Evolutionary conservation across 257 asterid species (phyloP), one percentile per base, ranked within the genome.

Genomic region (Jaltomata sinuosa): DNA sequence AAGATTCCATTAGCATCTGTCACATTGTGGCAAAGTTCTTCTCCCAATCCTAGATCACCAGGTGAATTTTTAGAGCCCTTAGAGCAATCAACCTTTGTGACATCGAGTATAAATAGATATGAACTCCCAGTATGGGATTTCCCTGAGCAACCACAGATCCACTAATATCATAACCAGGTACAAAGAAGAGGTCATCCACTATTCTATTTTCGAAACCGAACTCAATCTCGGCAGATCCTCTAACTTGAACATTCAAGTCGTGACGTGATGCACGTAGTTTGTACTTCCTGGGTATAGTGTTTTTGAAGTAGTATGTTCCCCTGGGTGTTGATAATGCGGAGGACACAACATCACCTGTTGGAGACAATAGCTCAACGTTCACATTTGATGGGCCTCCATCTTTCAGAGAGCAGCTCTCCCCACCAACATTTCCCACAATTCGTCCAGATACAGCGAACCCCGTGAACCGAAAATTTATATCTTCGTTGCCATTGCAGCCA

Each of bases 131-230:
- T 85, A 96, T 92, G 84, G 99, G 98, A 88, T 94, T 96, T 89
- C 97, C 99, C 99, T 96, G 97, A 84, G 99, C 95, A 87, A 90
- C 97, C 86, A 96, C 99, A 92, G 88, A 82, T 84, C 98, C 99
- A 79, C 91, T 92, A 85, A 94, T 93, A 88, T 93, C 97, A 85
- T 93, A 94, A 80, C 98, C 98, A 59, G 95, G 88, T 84, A 90
- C 91, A 87, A 90, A 93, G 90, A 96, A 96, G 80, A 92, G 88
- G 86, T 92, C 97, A 85, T 91, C 93, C 67, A 91, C 92, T 87
- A 90, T 83, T 49, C 90, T 88, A 53, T 93, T 94, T 85, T 90
- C 91, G 85, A 94, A 96, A 61, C 95, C 96, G 84, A 96, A 72
- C 82, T 92, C 97, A 83, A 94, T 94, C 97, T 93, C 99, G 21